Percentiles rank a stretch among this genome's conserved stretches.
Evolutionary conservation across 2,329 filamentous ascomycete species (phyloP).

Genomic region (Monosporascus sp.): DNA sequence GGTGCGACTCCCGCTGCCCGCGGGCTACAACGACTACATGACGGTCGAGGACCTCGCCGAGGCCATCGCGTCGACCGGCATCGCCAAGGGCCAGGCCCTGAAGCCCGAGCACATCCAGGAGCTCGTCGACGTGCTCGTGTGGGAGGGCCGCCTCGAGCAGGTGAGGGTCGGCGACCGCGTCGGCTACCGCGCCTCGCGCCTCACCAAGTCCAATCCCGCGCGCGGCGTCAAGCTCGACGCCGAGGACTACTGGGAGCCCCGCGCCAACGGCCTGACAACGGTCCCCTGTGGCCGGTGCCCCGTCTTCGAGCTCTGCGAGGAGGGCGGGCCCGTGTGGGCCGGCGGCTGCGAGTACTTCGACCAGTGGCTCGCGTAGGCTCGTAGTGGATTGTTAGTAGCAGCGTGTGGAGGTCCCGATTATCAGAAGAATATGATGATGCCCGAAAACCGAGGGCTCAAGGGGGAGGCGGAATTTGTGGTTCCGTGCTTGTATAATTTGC

Average conservation of each 20-base stretch:
- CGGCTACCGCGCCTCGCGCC: constrained; percentile 49
- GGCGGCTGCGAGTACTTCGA: constrained; percentile 89
- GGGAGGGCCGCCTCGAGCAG: constrained; percentile 76
- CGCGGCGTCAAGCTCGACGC: constrained; percentile 19
- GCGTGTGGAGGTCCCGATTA: constrained; percentile 6
- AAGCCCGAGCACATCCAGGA: constrained; percentile 75
- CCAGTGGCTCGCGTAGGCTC: constrained; percentile 60
- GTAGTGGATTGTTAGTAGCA: background rate
- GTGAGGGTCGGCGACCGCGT: constrained; percentile 44
- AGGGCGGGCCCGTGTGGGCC: constrained; percentile 84
- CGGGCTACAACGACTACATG: constrained; percentile 73
- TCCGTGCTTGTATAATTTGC: background rate
- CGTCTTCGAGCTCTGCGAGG: constrained; percentile 86
- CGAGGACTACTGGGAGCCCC: constrained; percentile 33
- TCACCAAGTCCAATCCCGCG: constrained; percentile 35
- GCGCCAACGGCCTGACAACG: constrained; percentile 73
- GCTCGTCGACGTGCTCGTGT: constrained; percentile 81
- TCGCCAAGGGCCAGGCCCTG: constrained; percentile 68
- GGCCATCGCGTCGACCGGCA: constrained; percentile 61
- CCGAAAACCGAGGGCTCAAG: too few relatives aligned
- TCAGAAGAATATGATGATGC: too few relatives aligned
- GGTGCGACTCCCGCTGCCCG: constrained; percentile 48
- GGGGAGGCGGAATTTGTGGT: background rate
- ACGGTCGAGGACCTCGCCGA: constrained; percentile 73
- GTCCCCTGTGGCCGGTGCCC: constrained; percentile 88